phyloP scores from a whole-genome alignment of 2,329 filamentous ascomycete genomes.

The Botrytis galanthina region DNA sequence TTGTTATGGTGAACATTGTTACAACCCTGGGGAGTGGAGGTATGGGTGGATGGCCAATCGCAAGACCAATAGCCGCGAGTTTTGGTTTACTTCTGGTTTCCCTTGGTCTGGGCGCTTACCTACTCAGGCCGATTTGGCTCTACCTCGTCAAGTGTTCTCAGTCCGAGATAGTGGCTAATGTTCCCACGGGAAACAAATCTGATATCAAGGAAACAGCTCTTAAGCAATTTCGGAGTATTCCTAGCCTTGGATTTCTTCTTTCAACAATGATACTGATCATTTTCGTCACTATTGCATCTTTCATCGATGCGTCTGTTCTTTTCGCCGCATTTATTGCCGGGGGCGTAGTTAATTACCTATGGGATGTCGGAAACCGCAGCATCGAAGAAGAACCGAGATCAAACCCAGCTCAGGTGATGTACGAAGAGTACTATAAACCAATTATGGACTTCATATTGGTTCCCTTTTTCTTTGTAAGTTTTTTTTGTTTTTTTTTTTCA shows the following conservation, averaged over 20 bases:
- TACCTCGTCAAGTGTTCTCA: neutral
- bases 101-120: slow-evolving; percentile 21
- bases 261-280: slow-evolving; percentile 24
- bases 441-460: slow-evolving; percentile 47
- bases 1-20: slow-evolving; percentile 76
- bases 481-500: no score
- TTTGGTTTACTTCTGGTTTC: slow-evolving; percentile 30
- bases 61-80: slow-evolving; percentile 28
- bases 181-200: neutral
- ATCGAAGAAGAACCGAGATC: neutral
- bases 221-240: slow-evolving; percentile 11
- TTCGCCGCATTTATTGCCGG: slow-evolving; percentile 53
- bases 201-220: neutral
- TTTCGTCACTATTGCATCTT: slow-evolving; percentile 36
- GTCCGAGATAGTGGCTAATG: neutral
- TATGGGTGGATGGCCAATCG: slow-evolving; percentile 24
- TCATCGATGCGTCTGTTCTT: slow-evolving; percentile 49
- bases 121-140: slow-evolving; percentile 26
- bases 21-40: slow-evolving; percentile 53
- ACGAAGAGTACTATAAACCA: slow-evolving; percentile 33
- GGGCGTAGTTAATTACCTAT: slow-evolving; percentile 45
- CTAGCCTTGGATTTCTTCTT: slow-evolving; percentile 28
- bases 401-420: slow-evolving; percentile 26
- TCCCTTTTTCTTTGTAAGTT: slow-evolving; percentile 61
- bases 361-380: slow-evolving; percentile 35